A percentile compares a stretch with the other conserved stretches of the same genome.
Conservation (phyloP, 371 early-diverging fungal species). For the Apophysomyces elegans region DNA sequence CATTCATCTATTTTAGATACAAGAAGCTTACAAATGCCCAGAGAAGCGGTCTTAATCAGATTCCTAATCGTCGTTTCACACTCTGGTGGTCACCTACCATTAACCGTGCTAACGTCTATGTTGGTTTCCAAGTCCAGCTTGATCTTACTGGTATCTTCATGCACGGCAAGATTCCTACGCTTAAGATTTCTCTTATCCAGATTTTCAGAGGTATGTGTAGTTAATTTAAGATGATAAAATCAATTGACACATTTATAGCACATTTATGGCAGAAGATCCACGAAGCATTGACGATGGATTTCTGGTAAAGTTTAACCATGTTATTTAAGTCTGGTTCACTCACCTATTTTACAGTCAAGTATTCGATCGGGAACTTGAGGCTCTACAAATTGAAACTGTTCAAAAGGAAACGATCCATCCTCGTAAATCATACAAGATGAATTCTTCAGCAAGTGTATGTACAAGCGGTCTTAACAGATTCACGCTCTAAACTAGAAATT, state of each 20-base stretch:
- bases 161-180: slow-evolving; percentile 99
- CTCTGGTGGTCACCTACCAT: slow-evolving; percentile 99
- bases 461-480: too few species aligned
- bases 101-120: slow-evolving; percentile 96
- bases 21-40: slow-evolving; percentile 99
- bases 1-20: slow-evolving; percentile 48
- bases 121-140: slow-evolving; percentile 99
- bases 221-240: neutral
- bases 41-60: slow-evolving; percentile 96
- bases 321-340: neutral
- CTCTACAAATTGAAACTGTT: slow-evolving; percentile 97
- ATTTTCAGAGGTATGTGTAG: slow-evolving; percentile 81
- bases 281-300: slow-evolving; percentile 93
- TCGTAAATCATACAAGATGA: slow-evolving; percentile 99
- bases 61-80: slow-evolving; percentile 99
- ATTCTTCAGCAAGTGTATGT: slow-evolving; percentile 57
- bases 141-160: slow-evolving; percentile 99
- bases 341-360: slow-evolving; percentile 75
- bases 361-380: slow-evolving; percentile 97
- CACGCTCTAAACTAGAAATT: neutral
- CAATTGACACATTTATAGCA: slow-evolving; percentile 46
- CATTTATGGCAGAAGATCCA: slow-evolving; percentile 99
- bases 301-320: slow-evolving; percentile 18
- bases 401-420: slow-evolving; percentile 99
- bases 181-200: slow-evolving; percentile 98